Evolutionary conservation across 2,329 filamentous ascomycete genomes (phyloP).

Genomic region (Corynespora cassiicola): DNA sequence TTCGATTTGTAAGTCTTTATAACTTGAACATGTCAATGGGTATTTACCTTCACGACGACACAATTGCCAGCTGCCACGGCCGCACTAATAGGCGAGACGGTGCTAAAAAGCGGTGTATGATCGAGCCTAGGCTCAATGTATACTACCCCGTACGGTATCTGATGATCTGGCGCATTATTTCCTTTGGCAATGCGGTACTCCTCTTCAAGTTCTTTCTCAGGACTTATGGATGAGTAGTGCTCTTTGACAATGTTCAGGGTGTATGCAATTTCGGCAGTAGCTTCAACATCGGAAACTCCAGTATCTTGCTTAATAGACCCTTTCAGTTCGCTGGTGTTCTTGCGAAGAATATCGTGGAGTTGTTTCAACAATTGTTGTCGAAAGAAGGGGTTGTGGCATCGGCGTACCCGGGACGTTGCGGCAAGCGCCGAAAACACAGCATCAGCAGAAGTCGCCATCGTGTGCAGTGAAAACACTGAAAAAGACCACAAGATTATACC

Average conservation of each 20-base stretch:
- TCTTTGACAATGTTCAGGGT: constrained; percentile 48
- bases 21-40: too few species aligned
- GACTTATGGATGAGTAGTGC: constrained; percentile 49
- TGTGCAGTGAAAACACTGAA: too few species aligned
- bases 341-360: constrained; percentile 49
- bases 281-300: constrained; percentile 42
- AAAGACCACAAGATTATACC: too few species aligned
- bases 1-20: too few species aligned
- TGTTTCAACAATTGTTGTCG: constrained; percentile 54
- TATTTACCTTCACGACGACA: constrained; percentile 57
- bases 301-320: constrained; percentile 52
- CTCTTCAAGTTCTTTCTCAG: constrained; percentile 43
- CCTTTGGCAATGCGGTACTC: constrained; percentile 53
- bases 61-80: constrained; percentile 61
- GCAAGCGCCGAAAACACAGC: constrained; percentile 37
- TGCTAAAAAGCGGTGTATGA: constrained; percentile 58
- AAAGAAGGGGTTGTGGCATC: constrained; percentile 54
- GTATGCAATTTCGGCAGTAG: constrained; percentile 51
- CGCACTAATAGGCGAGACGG: constrained; percentile 52
- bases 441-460: constrained; percentile 28
- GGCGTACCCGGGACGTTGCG: constrained; percentile 53
- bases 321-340: constrained; percentile 43
- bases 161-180: constrained; percentile 43
- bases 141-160: constrained; percentile 49
- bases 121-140: constrained; percentile 55